A percentile compares a stretch with the other conserved stretches of the same genome.
phyloP scores from a whole-genome alignment of 208 protist species.

The Crithidia expoeki region DNA sequence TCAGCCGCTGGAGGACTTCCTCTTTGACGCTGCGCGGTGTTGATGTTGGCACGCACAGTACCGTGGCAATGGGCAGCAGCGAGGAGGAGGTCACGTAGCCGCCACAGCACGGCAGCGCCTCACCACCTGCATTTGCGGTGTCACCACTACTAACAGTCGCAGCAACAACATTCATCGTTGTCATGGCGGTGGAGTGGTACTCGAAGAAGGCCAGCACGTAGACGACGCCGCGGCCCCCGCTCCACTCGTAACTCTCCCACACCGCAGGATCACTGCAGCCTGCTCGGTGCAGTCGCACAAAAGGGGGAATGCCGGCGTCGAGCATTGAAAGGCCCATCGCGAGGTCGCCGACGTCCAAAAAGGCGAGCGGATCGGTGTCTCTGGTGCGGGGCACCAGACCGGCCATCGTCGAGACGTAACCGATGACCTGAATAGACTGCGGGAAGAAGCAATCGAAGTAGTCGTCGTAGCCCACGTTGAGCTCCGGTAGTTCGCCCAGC shows the following conservation, averaged over 20 bases:
- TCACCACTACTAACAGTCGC: too few relatives aligned
- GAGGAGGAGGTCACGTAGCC: slow-evolving; percentile 66
- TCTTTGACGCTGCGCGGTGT: slow-evolving; percentile 62
- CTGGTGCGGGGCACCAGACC: slow-evolving; percentile 62
- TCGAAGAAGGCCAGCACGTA: slow-evolving; percentile 85
- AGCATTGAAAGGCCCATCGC: slow-evolving; percentile 83
- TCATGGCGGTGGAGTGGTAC: slow-evolving; percentile 50
- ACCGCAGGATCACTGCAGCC: slow-evolving; percentile 30
- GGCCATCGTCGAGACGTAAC: slow-evolving; percentile 84
- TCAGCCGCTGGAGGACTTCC: slow-evolving; percentile 68
- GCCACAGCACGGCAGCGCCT: slow-evolving; percentile 65
- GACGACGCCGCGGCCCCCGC: slow-evolving; percentile 35
- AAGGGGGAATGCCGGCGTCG: slow-evolving; percentile 80
- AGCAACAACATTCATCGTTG: slow-evolving; percentile 14
- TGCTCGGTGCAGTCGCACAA: slow-evolving; percentile 71
- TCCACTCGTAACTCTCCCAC: slow-evolving; percentile 69
- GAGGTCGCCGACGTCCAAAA: slow-evolving; percentile 81
- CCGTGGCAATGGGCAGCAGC: slow-evolving; percentile 79
- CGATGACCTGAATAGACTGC: slow-evolving; percentile 67
- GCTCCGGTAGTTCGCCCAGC: slow-evolving; percentile 62
- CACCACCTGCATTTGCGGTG: background rate
- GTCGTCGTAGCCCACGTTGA: slow-evolving; percentile 86
- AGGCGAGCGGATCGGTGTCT: slow-evolving; percentile 45
- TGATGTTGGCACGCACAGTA: slow-evolving; percentile 63
- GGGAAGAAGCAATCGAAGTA: slow-evolving; percentile 85